phyloP scores from a whole-genome alignment of 208 protist species.

The Balamuthia mandrillaris region DNA sequence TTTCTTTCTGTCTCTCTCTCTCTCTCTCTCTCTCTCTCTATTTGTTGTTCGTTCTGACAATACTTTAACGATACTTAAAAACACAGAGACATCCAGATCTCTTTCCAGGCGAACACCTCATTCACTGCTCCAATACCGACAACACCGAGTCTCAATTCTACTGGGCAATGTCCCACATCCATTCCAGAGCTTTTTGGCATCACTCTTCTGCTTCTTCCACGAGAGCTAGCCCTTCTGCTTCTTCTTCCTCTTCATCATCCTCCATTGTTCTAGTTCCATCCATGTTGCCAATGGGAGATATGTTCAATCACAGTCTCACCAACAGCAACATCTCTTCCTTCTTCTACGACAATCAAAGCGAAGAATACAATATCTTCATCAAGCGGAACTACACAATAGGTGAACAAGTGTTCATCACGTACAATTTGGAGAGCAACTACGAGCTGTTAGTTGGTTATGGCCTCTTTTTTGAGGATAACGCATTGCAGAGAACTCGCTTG shows the following conservation, averaged over 20 bases:
- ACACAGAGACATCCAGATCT: too few species aligned
- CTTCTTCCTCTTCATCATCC: too few species aligned
- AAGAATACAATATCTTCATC: neutral
- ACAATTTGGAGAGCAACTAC: neutral
- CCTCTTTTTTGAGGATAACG: too few species aligned
- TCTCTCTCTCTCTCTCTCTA: too few species aligned
- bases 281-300: slow-evolving; percentile 5
- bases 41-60: too few species aligned
- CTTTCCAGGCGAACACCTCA: too few species aligned
- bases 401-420: slow-evolving; percentile 19
- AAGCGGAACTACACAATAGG: neutral
- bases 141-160: neutral
- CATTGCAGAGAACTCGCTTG: too few species aligned
- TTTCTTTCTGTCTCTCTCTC: too few species aligned
- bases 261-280: neutral
- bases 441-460: too few species aligned
- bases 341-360: neutral
- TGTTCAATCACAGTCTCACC: slow-evolving; percentile 13
- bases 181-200: slow-evolving; percentile 16
- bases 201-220: neutral
- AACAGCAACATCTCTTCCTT: slow-evolving; percentile 4
- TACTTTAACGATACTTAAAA: too few species aligned
- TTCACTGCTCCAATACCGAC: too few species aligned
- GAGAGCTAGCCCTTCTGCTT: too few species aligned
- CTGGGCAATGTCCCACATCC: slow-evolving; percentile 1